Conservation (phyloP, 345 rosid species). For the Lepidium africanum region DNA sequence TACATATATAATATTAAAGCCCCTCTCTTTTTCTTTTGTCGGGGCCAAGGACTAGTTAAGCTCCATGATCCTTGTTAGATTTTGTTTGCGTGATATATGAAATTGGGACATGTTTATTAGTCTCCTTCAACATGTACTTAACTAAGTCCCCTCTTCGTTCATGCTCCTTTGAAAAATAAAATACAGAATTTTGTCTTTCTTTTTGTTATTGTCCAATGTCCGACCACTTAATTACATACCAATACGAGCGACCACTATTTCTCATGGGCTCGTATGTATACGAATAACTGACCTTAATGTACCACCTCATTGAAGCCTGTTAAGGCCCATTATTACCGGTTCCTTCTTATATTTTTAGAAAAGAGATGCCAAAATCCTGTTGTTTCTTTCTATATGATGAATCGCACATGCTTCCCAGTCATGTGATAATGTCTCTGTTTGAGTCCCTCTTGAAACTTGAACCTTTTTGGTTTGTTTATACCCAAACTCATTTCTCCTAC, state of each 20-base stretch:
- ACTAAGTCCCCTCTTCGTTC: neutral
- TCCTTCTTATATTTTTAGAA: no score
- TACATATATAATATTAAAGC: neutral
- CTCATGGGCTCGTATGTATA: no score
- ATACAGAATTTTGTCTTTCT: neutral
- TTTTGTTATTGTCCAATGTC: neutral
- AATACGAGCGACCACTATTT: no score
- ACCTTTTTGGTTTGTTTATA: slow-evolving; percentile 1
- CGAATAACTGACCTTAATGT: no score
- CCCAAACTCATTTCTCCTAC: neutral
- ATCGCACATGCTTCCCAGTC: slow-evolving; percentile 13
- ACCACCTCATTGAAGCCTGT: neutral
- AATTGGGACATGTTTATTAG: neutral
- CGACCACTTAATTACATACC: no score
- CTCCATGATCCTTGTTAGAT: slow-evolving; percentile 3
- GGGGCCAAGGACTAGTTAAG: neutral
- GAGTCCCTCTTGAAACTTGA: slow-evolving; percentile 14
- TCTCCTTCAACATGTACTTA: neutral
- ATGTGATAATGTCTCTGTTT: slow-evolving; percentile 21
- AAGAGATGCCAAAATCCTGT: neutral
- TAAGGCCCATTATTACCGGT: neutral
- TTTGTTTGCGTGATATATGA: neutral
- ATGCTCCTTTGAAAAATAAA: neutral
- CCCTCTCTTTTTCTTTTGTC: neutral
- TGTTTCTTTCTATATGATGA: neutral